phyloP scores from a whole-genome alignment of 2,329 filamentous ascomycete genomes.

The Colletotrichum lini region DNA sequence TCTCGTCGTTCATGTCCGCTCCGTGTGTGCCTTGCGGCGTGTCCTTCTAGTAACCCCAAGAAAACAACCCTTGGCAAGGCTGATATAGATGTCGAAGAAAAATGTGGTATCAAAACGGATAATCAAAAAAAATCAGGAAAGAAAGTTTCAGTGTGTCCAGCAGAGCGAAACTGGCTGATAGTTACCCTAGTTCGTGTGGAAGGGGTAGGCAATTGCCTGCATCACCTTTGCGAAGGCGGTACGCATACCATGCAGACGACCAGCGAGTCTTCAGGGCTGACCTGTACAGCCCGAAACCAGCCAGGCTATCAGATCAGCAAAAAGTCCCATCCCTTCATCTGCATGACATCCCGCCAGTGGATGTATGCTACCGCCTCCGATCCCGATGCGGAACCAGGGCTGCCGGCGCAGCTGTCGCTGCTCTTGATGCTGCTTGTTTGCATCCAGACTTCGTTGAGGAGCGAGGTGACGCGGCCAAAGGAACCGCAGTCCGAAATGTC shows the following conservation, averaged over 20 bases:
- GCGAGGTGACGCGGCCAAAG: slow-evolving; percentile 84
- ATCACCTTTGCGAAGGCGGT: slow-evolving; percentile 51
- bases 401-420: slow-evolving; percentile 49
- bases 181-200: slow-evolving; percentile 25
- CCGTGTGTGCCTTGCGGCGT: slow-evolving; percentile 57
- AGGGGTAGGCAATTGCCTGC: slow-evolving; percentile 53
- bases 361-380: slow-evolving; percentile 72
- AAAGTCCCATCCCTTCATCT: slow-evolving; percentile 91
- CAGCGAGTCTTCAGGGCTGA: slow-evolving; percentile 5
- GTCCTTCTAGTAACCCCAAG: slow-evolving; percentile 40
- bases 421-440: slow-evolving; percentile 73
- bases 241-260: slow-evolving; percentile 44
- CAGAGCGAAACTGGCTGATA: slow-evolving; percentile 34
- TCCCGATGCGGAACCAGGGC: slow-evolving; percentile 50
- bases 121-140: slow-evolving; percentile 38
- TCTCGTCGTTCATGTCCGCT: slow-evolving; percentile 43
- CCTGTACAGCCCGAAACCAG: slow-evolving; percentile 31
- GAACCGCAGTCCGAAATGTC: slow-evolving; percentile 85
- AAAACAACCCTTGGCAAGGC: slow-evolving; percentile 33
- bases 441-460: slow-evolving; percentile 89
- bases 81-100: slow-evolving; percentile 47
- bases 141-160: slow-evolving; percentile 8
- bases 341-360: slow-evolving; percentile 97
- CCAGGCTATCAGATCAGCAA: slow-evolving; percentile 77
- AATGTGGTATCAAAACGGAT: slow-evolving; percentile 46